Evolutionary conservation across 345 rosid species (phyloP).

Genomic region (Garcia nutans): DNA sequence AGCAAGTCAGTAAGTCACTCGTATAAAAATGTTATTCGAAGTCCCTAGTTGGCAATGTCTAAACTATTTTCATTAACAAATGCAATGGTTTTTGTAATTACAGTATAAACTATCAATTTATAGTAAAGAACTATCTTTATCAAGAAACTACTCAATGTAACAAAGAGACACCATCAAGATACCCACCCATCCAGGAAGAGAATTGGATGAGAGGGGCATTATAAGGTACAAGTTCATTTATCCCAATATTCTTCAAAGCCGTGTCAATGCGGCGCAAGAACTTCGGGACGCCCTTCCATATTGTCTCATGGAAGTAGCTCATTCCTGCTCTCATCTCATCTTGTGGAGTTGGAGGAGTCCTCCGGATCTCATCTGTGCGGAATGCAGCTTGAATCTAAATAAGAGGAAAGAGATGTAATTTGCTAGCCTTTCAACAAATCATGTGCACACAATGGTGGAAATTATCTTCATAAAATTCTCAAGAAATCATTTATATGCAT

Average conservation of each 20-base stretch:
- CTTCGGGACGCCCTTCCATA: slow-evolving; percentile 98
- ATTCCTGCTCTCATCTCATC: slow-evolving; percentile 99
- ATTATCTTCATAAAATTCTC: not conserved
- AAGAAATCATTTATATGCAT: not conserved
- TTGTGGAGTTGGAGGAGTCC: slow-evolving; percentile 98
- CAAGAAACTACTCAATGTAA: not conserved
- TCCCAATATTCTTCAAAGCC: slow-evolving; percentile 92
- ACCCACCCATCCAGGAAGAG: slow-evolving; percentile 99
- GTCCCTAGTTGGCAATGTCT: not conserved
- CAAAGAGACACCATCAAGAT: slow-evolving; percentile 80
- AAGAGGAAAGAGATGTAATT: not conserved
- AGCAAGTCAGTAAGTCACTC: not conserved
- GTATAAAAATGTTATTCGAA: not conserved
- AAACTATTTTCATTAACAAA: not conserved
- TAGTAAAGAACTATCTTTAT: not conserved
- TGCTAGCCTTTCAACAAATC: not conserved
- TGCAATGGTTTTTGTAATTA: not conserved
- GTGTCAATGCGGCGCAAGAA: slow-evolving; percentile 98
- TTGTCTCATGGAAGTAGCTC: slow-evolving; percentile 99
- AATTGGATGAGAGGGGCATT: slow-evolving; percentile 98
- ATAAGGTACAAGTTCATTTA: slow-evolving; percentile 88
- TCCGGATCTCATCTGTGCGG: slow-evolving; percentile 98
- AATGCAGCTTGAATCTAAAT: slow-evolving; percentile 98
- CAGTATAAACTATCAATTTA: not conserved
- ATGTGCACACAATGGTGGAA: not conserved